Base-by-base conservation (phyloP, 805 yeast genomes). In the Saccharomyces jurei region DNA sequence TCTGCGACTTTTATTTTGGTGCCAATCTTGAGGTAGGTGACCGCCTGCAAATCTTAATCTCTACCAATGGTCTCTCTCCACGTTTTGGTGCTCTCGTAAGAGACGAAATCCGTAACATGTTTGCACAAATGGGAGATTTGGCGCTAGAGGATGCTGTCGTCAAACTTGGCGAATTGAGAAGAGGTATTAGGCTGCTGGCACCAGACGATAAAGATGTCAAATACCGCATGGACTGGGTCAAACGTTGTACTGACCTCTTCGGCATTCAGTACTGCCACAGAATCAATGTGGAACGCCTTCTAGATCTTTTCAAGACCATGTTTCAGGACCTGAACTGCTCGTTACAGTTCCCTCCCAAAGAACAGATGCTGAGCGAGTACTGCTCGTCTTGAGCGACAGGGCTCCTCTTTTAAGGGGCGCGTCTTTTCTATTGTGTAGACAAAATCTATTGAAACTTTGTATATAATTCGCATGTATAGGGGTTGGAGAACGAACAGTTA, bases 1-100 rank as follows among this genome's bases (percentile, higher is more conserved):
- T 68, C 17, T 70, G 74, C 56, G 71, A 68, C 52, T 64, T 68
- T 25, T 69, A 66, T 51, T 70, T 70, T 54, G 74, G 74, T 6
- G 69, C 72, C 25, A 67, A 69, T 48, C 52, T 64, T 10, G 56
- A 46, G 4, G 53, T 52, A 14, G 50, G 55, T 10, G 41, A 54
- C 25, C 26, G 54, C 9, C 32, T 63, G 44, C 66, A 63, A 48
- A 30, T 66, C 14, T 51, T 69, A 59, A 62, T 69, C 11, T 62
- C 66, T 21, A 64, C 70, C 14, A 68, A 70, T 48, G 73, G 74
- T 1, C 57, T 63, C 32, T 63, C 68, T 3, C 74, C 74, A 5
- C 50, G 72, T 25, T 69, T 65, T 48, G 64, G 67, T 2, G 65
- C 71, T 4, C 50, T 70, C 48, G 54, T 70, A 28, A 58, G 68